These are phyloP conservation scores for Trifolium repens DNA, from an alignment of 306 rosid genomes.

Conservation along the genomic window DNA sequence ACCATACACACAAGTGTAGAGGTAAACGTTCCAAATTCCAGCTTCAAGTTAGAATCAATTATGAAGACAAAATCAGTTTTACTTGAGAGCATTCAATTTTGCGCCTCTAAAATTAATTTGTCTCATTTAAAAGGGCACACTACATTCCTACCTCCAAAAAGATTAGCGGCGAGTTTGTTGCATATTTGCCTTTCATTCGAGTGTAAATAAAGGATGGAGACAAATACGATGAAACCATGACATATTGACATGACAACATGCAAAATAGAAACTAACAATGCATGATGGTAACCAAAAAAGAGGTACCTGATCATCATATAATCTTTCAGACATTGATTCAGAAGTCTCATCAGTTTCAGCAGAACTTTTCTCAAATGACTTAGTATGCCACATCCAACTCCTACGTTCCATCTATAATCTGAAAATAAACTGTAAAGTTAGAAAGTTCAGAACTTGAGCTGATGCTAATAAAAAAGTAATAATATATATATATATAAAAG, in stretches of 20 bases:
- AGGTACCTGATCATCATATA: conserved; percentile 58
- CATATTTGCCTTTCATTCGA: too few relatives aligned
- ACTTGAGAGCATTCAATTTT: too few relatives aligned
- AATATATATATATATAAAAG: not conserved
- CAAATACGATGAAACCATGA: not conserved
- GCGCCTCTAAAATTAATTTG: too few relatives aligned
- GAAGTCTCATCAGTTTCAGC: conserved; percentile 79
- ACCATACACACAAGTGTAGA: too few relatives aligned
- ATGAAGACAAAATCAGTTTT: too few relatives aligned
- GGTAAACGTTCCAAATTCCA: too few relatives aligned
- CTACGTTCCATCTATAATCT: conserved; percentile 63
- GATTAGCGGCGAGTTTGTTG: too few relatives aligned
- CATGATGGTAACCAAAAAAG: conserved; percentile 5
- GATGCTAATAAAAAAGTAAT: conserved; percentile 7
- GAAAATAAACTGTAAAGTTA: conserved; percentile 5
- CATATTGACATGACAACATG: not conserved
- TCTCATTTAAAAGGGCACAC: too few relatives aligned
- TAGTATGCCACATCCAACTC: conserved; percentile 80
- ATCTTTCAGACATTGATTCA: conserved; percentile 70
- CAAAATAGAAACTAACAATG: conserved; percentile 35
- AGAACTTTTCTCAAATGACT: conserved; percentile 69
- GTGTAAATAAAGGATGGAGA: not conserved
- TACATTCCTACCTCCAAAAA: too few relatives aligned
- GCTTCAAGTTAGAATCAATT: too few relatives aligned
- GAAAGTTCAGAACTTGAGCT: conserved; percentile 20